phyloP scores from a whole-genome alignment of 352 stramenopile species.

The Phytopythium helicoides region DNA sequence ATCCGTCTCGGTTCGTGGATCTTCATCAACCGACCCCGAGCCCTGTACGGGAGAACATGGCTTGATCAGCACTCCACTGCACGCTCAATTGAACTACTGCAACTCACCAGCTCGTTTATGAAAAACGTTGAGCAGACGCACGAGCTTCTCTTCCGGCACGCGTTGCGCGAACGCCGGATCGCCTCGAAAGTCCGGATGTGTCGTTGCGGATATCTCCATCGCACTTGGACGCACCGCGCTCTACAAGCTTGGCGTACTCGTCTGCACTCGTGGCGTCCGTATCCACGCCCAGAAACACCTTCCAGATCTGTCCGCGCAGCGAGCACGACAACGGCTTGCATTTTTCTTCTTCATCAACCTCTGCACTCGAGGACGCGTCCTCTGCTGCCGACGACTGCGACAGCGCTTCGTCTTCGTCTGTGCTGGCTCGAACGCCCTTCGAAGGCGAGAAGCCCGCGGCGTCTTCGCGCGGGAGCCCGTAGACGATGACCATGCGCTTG shows the following conservation, averaged over 20 bases:
- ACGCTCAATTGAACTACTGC: not conserved
- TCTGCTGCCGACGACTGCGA: not conserved
- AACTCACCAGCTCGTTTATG: constrained; percentile 74
- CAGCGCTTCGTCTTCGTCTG: constrained; percentile 5
- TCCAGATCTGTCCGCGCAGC: constrained; percentile 87
- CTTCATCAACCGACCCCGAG: constrained; percentile 19
- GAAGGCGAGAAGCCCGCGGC: constrained; percentile 3
- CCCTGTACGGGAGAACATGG: constrained; percentile 11
- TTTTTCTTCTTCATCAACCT: not conserved
- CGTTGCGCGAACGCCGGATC: constrained; percentile 85
- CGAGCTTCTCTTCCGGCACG: constrained; percentile 90
- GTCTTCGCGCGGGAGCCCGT: constrained; percentile 63
- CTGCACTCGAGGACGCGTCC: not conserved
- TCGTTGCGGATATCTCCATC: constrained; percentile 91
- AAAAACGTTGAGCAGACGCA: constrained; percentile 90
- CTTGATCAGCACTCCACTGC: too few relatives aligned
- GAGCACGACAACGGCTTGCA: constrained; percentile 33
- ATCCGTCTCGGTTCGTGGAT: constrained; percentile 14
- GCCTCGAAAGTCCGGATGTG: constrained; percentile 88
- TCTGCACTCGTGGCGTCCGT: constrained; percentile 40
- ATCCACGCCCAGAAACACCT: constrained; percentile 82
- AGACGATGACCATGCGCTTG: constrained; percentile 79
- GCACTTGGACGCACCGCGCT: constrained; percentile 69
- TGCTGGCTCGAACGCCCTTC: constrained; percentile 3
- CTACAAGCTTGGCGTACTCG: constrained; percentile 71